These are phyloP conservation scores for Fraxinus nigra DNA, from an alignment of 305 asterid species.

Conservation along the genomic window DNA sequence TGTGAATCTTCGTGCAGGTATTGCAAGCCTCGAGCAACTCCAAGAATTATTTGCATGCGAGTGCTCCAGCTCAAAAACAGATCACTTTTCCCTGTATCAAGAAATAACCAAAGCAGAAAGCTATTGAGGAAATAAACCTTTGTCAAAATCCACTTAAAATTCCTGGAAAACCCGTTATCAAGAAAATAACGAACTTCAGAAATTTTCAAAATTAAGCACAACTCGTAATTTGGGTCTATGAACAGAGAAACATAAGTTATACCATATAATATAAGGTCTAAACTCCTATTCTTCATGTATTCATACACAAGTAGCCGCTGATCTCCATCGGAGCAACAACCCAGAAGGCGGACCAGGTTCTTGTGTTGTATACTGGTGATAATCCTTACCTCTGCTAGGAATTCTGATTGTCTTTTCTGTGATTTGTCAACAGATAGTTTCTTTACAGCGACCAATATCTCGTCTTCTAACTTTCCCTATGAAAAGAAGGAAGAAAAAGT, in stretches of 20 bases:
- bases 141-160: neutral
- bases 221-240: neutral
- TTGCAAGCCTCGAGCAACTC: slow-evolving; percentile 49
- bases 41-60: slow-evolving; percentile 45
- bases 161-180: neutral
- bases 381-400: slow-evolving; percentile 47
- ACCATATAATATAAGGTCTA: slow-evolving; percentile 49
- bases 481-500: neutral
- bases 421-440: slow-evolving; percentile 42
- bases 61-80: slow-evolving; percentile 41
- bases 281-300: slow-evolving; percentile 49
- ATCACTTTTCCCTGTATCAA: slow-evolving; percentile 32
- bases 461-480: slow-evolving; percentile 49
- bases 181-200: neutral
- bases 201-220: neutral
- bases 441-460: slow-evolving; percentile 42
- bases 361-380: slow-evolving; percentile 58
- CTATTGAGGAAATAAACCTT: neutral
- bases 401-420: slow-evolving; percentile 48
- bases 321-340: slow-evolving; percentile 52
- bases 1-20: slow-evolving; percentile 55
- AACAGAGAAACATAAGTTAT: neutral
- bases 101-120: neutral
- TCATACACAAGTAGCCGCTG: slow-evolving; percentile 54
- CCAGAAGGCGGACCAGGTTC: slow-evolving; percentile 53